phyloP scores from a whole-genome alignment of 169 alveolate genomes.

The Theileria equi region DNA sequence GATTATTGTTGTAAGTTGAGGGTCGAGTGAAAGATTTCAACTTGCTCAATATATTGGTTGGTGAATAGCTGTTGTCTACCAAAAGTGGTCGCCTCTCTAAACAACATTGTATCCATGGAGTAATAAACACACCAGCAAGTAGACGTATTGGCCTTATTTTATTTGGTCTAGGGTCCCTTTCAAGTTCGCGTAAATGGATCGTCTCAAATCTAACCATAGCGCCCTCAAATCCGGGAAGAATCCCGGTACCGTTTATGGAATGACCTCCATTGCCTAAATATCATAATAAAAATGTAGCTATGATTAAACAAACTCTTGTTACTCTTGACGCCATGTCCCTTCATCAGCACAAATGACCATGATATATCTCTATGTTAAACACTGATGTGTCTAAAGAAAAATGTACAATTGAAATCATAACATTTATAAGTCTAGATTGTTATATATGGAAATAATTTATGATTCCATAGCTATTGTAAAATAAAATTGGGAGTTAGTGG shows the following conservation, averaged over 20 bases:
- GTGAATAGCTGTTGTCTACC: background rate
- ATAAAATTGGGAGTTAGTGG: too few species aligned
- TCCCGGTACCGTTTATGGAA: slow-evolving; percentile 37
- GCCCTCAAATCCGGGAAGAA: slow-evolving; percentile 41
- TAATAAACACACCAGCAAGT: slow-evolving; percentile 11
- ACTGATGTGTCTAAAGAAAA: too few species aligned
- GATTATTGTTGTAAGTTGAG: background rate
- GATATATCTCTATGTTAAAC: too few species aligned
- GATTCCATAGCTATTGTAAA: too few species aligned
- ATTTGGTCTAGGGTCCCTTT: slow-evolving; percentile 7
- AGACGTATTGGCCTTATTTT: slow-evolving; percentile 10
- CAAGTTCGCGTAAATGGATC: slow-evolving; percentile 33
- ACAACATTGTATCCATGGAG: background rate
- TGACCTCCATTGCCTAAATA: too few species aligned
- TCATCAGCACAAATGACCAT: too few species aligned
- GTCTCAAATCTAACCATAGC: slow-evolving; percentile 41
- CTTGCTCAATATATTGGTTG: background rate
- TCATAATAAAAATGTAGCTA: too few species aligned
- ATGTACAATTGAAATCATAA: too few species aligned
- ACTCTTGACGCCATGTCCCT: too few species aligned
- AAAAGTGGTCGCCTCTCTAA: slow-evolving; percentile 11
- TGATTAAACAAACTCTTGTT: too few species aligned
- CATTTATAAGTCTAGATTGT: too few species aligned
- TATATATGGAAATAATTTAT: too few species aligned
- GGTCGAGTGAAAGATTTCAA: background rate